phyloP scores from a whole-genome alignment of 73 alveolate genomes.

The Paramecium sonneborni region DNA sequence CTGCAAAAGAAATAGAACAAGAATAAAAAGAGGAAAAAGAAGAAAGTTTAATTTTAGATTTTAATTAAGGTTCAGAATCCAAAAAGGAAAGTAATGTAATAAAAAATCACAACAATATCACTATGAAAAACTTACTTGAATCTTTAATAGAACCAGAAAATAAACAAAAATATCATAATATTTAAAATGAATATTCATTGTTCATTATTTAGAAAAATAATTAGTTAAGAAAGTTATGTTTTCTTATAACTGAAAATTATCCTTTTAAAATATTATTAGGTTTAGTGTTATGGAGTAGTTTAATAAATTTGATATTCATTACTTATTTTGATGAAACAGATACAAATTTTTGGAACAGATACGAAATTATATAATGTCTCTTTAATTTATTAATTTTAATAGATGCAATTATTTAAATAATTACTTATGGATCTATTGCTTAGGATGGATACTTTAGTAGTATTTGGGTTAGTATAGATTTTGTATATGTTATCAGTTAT shows the following conservation, averaged over 20 bases:
- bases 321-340: not conserved
- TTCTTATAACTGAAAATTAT: not conserved
- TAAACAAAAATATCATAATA: not conserved
- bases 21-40: not conserved
- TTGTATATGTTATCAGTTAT: not conserved
- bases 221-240: not conserved
- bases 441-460: not conserved
- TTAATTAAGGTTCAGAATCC: not conserved
- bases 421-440: not conserved
- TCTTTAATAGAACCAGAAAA: not conserved
- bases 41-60: not conserved
- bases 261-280: not conserved
- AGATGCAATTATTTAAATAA: not conserved
- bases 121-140: not conserved
- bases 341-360: not conserved
- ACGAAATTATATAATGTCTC: not conserved
- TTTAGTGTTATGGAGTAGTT: not conserved
- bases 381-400: not conserved
- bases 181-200: not conserved
- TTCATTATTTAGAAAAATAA: not conserved
- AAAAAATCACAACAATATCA: not conserved
- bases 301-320: not conserved
- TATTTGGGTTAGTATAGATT: not conserved
- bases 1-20: not conserved
- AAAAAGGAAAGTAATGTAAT: not conserved